A percentile compares a stretch with the other conserved stretches of the same genome.
These are phyloP conservation scores for Colletotrichum tofieldiae DNA, from an alignment of 2,329 filamentous ascomycete species.

Conservation along the genomic window DNA sequence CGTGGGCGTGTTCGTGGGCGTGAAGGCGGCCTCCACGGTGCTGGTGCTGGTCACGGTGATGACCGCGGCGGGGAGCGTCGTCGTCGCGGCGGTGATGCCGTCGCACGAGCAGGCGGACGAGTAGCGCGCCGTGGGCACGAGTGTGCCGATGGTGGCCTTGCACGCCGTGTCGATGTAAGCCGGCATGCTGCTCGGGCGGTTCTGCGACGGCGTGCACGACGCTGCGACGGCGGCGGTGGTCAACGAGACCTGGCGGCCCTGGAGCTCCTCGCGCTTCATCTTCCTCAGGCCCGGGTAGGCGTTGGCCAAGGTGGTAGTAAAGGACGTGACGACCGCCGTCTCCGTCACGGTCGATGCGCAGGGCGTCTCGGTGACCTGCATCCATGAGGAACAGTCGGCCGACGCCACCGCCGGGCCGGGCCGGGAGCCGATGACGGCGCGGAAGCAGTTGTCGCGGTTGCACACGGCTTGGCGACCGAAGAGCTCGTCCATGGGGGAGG, in stretches of 20 bases:
- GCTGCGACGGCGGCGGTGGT: neutral
- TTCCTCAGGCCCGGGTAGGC: slow-evolving; percentile 17
- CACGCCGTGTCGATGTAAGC: slow-evolving; percentile 17
- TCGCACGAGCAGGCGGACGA: slow-evolving; percentile 61
- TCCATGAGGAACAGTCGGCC: slow-evolving; percentile 22
- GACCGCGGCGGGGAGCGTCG: slow-evolving; percentile 56
- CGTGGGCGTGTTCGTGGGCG: slow-evolving; percentile 24
- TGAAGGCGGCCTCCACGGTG: slow-evolving; percentile 46
- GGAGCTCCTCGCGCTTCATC: slow-evolving; percentile 16
- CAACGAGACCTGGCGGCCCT: slow-evolving; percentile 6
- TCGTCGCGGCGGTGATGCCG: slow-evolving; percentile 57
- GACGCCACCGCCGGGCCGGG: slow-evolving; percentile 19
- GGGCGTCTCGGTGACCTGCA: slow-evolving; percentile 22
- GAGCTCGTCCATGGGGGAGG: slow-evolving; percentile 27
- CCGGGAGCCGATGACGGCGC: slow-evolving; percentile 14
- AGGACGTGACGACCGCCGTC: slow-evolving; percentile 20
- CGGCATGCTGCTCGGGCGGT: slow-evolving; percentile 20
- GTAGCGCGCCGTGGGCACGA: slow-evolving; percentile 47
- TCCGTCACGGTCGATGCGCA: slow-evolving; percentile 24
- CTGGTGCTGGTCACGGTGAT: slow-evolving; percentile 59
- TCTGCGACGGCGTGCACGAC: slow-evolving; percentile 22
- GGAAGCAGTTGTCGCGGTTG: slow-evolving; percentile 31
- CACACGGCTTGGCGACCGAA: slow-evolving; percentile 22
- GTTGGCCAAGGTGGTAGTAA: slow-evolving; percentile 28
- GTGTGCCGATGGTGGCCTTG: slow-evolving; percentile 18